These are phyloP conservation scores for Coemansia sp. DNA, from an alignment of 192 early-diverging fungal species.

Conservation along the genomic window DNA sequence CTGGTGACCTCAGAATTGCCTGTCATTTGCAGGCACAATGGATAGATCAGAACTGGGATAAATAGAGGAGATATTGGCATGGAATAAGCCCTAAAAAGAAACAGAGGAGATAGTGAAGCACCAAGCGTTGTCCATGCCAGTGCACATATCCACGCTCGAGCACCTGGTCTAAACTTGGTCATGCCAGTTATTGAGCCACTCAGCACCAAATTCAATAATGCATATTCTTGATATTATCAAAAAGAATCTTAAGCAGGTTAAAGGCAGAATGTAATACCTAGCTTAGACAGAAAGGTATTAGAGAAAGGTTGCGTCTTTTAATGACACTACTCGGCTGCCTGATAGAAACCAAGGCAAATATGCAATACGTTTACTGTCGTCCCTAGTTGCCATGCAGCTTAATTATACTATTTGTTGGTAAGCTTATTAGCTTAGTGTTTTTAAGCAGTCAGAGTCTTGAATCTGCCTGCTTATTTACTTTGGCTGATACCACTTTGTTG, in stretches of 20 bases:
- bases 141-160: conserved; percentile 40
- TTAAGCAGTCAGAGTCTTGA: no score
- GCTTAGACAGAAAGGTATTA: neutral
- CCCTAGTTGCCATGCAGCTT: conserved; percentile 6
- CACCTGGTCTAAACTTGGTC: conserved; percentile 28
- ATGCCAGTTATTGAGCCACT: neutral
- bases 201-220: neutral
- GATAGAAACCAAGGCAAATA: no score
- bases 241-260: neutral
- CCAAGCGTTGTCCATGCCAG: conserved; percentile 33
- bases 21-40: conserved; percentile 25
- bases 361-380: neutral
- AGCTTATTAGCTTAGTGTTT: no score
- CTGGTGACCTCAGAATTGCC: neutral
- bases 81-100: conserved; percentile 48
- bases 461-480: no score
- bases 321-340: neutral
- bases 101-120: conserved; percentile 42
- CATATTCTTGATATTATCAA: neutral
- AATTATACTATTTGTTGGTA: neutral
- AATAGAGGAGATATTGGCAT: conserved; percentile 48
- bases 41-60: conserved; percentile 45
- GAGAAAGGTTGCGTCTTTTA: neutral
- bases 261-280: neutral
- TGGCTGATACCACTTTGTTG: no score